Conservation (phyloP, 768 basidiomycete genomes). For the Boletus coccyginus region DNA sequence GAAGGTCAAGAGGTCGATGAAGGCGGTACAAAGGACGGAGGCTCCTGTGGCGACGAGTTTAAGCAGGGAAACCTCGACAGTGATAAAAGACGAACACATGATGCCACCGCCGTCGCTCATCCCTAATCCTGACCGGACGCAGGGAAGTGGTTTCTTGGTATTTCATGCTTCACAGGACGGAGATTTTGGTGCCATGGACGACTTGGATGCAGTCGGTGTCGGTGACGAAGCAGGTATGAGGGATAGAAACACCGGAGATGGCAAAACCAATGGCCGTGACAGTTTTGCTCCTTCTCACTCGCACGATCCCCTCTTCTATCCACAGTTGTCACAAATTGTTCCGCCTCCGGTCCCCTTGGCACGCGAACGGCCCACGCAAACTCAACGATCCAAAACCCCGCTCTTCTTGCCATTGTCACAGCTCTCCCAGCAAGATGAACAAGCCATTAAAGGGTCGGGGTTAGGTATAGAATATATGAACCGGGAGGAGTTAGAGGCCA, state of each 20-base stretch:
- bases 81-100: conserved; percentile 26
- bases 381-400: conserved; percentile 18
- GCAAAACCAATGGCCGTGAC: conserved; percentile 3
- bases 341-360: conserved; percentile 4
- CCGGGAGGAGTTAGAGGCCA: conserved; percentile 53
- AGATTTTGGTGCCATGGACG: conserved; percentile 16
- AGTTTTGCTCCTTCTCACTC: neutral
- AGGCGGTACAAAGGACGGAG: conserved; percentile 34
- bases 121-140: conserved; percentile 15
- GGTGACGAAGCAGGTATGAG: neutral
- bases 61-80: conserved; percentile 15
- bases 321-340: conserved; percentile 21
- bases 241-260: conserved; percentile 1
- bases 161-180: conserved; percentile 17
- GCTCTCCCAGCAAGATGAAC: conserved; percentile 53
- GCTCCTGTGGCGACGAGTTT: conserved; percentile 7
- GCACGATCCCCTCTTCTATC: conserved; percentile 22
- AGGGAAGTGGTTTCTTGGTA: conserved; percentile 5
- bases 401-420: conserved; percentile 56
- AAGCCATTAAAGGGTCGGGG: conserved; percentile 55
- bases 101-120: conserved; percentile 40
- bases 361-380: conserved; percentile 2
- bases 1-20: conserved; percentile 42
- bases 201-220: neutral
- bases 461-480: conserved; percentile 68